Evolutionary conservation across 1,139 yeast genomes (phyloP).

Genomic region (Geotrichum carabidarum): DNA sequence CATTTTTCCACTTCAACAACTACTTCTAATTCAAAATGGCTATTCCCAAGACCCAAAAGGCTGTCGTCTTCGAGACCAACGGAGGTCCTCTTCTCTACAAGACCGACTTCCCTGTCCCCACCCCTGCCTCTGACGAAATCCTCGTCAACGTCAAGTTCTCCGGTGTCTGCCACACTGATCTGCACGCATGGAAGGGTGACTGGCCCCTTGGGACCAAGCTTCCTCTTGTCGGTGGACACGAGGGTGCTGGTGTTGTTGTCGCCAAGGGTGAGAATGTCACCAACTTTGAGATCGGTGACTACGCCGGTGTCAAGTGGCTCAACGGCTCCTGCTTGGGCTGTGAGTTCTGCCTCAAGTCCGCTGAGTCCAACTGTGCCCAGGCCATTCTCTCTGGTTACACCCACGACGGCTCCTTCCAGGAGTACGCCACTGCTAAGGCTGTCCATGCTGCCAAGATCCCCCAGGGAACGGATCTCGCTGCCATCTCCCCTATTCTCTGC

Average conservation of each 20-base stretch:
- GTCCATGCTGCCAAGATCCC: constrained; percentile 80
- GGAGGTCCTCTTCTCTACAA: constrained; percentile 60
- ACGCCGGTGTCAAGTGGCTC: constrained; percentile 69
- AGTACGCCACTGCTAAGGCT: constrained; percentile 81
- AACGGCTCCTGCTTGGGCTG: constrained; percentile 70
- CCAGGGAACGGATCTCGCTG: constrained; percentile 62
- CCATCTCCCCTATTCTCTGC: constrained; percentile 69
- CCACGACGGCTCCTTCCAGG: constrained; percentile 80
- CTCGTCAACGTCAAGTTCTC: constrained; percentile 60
- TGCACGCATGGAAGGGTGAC: constrained; percentile 71
- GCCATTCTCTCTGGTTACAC: constrained; percentile 75
- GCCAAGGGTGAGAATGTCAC: constrained; percentile 63
- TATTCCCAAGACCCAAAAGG: constrained; percentile 65
- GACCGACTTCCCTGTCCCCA: constrained; percentile 56
- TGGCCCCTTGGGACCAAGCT: constrained; percentile 62
- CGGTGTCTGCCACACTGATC: constrained; percentile 65
- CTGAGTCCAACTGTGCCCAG: constrained; percentile 63
- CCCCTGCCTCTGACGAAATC: constrained; percentile 55
- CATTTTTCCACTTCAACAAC: too few species aligned
- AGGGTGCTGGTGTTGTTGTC: constrained; percentile 81
- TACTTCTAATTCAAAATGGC: constrained; percentile 16
- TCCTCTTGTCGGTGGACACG: constrained; percentile 79
- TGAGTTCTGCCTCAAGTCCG: constrained; percentile 63
- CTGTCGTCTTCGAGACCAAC: constrained; percentile 61
- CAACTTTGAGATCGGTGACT: constrained; percentile 70